Evolutionary conservation across 1,284 basidiomycete species (phyloP), one percentile per base, ranked within the genome.

Genomic region (Pyrrhoderma lamaoense): DNA sequence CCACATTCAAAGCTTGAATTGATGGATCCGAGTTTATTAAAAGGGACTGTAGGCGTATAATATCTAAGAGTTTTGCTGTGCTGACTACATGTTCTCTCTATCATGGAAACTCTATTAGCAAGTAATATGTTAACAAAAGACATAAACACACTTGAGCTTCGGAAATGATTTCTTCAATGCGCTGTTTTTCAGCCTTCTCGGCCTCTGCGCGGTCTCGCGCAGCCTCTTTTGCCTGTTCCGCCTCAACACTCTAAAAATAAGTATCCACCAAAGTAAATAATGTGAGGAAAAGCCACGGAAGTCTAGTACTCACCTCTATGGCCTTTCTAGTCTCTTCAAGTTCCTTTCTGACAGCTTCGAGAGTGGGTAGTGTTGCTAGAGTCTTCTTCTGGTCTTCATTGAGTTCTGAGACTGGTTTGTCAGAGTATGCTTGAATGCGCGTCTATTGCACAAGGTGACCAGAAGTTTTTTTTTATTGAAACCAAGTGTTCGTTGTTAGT

Each of bases 301-400:
- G 31, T 44, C 19, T 40, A 14, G 14, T 21, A 67, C 72, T 37
- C 49, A 89, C 90, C 77, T 93, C 88, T 56, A 92, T 74, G 38
- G 75, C 77, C 64, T 87, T 89, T 66, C 82, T 85, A 39, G 92
- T 76, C 55, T 92, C 89, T 42, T 80, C 81, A 13, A 93, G 70
- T 61, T 93, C 91, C 60, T 86, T 88, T 58, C 80, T 75, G 21
- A 82, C 71, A 3, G 81, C 85, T 62, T 93, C 89, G 36, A 93
- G 72, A 8, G 72, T 71, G 3, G 90, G 78, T 38, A 93, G 75
- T 19, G 77, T 80, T 56, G 78, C 82, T 47, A 92, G 61, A 1
- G 76, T 74, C 27, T 81, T 77, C 58, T 75, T 83, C 68, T 93
- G 91, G 66, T 93, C 91, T 22, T 89, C 86, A 59, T 93, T 89